Percentiles rank a stretch among this genome's conserved stretches.
Conservation (phyloP, 108 stramenopile genomes). For the Cyclotella cryptica region DNA sequence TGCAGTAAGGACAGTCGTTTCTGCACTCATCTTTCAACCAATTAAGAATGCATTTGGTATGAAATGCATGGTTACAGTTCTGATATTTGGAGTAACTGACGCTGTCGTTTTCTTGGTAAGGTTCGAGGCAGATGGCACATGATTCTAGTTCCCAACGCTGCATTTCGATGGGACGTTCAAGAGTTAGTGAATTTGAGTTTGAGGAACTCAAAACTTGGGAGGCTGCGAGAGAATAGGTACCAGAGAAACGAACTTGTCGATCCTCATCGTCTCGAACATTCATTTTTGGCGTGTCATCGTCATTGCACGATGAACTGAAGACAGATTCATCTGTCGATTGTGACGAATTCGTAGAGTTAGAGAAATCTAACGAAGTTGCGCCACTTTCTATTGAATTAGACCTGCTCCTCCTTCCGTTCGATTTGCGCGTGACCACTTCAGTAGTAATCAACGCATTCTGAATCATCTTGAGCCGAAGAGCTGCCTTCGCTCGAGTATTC, state of each 20-base stretch:
- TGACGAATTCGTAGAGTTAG: not conserved
- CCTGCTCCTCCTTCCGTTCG: not conserved
- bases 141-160: not conserved
- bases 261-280: not conserved
- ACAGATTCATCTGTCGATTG: not conserved
- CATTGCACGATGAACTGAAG: not conserved
- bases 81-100: slow-evolving; percentile 21
- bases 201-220: not conserved
- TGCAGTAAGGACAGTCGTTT: slow-evolving; percentile 70
- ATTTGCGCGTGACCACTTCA: not conserved
- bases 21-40: slow-evolving; percentile 81
- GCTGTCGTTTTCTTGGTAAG: slow-evolving; percentile 21
- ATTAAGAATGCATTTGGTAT: slow-evolving; percentile 79
- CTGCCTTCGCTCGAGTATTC: not conserved
- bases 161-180: not conserved
- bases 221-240: too few relatives aligned
- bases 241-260: too few relatives aligned
- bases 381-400: not conserved
- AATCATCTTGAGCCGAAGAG: not conserved
- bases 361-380: not conserved
- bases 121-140: slow-evolving; percentile 24
- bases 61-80: slow-evolving; percentile 81
- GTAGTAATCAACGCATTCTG: slow-evolving; percentile 2
- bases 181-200: not conserved
- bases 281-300: not conserved